Base-by-base conservation (phyloP, 306 rosid genomes). In the Castanea sativa region DNA sequence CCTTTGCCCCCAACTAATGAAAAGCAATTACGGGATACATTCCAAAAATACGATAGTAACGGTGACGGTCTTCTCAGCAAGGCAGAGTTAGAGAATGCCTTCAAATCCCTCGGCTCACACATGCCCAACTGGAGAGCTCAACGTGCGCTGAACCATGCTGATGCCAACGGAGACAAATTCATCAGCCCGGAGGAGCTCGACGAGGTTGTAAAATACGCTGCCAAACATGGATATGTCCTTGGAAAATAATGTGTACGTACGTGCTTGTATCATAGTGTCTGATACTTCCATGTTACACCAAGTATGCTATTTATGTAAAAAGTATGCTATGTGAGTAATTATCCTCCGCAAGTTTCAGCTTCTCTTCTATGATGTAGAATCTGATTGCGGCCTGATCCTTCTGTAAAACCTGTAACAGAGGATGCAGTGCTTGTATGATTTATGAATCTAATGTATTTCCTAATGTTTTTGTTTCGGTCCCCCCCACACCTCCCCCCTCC, bases 401-500 rank as follows among this genome's bases (percentile, higher is more conserved):
- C 15, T 45, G 4, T 38, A 6, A 38, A 38, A 38, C 45, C 45
- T 38, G 2, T 11, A 45, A 9, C 53, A 49, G 53, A 49, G 53
- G 15, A 49, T 49, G 53, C 53, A 12, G 53, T 49, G 53, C 53
- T 12, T 49, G 53, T 49, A 12, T 49, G 16, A 10, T 0, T 12
- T 12, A 49, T 49, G 13, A 10, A 49, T 49, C 16, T 12, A 49
- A 12, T 49, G 53, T 13, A 49, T 49, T 12, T 10, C 53, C 4
- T 49, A 13, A 49, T 12, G 53, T 49, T 49, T 49, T 49, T 49
- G 53, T 12, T 38, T 3, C 5, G 2, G 53, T 3, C 3, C 52
- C 15, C 52, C 0, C 14, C 13, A 1, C 27, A 1, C 0, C 10
- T 0, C 10, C 10, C 10, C 2, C 2, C 43, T 0, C 41, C 10